Evolutionary conservation across 805 yeast genomes (phyloP), one percentile per base, ranked within the genome.

Genomic region (Metschnikowia reukaufii): DNA sequence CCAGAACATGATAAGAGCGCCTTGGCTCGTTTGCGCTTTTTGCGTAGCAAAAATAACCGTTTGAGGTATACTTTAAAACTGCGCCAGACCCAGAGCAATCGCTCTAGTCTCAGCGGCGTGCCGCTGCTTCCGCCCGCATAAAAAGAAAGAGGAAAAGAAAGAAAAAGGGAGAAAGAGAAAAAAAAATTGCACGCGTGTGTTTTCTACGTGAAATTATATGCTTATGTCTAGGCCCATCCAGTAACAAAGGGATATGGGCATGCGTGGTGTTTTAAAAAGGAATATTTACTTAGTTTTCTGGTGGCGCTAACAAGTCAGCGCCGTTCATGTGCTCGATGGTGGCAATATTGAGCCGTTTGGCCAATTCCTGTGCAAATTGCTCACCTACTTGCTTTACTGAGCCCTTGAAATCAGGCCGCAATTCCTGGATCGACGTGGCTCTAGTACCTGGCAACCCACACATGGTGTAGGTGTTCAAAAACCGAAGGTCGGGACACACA

Each of bases 361-460:
- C 74, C 25, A 72, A 51, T 49, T 72, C 73, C 38, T 62, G 63
- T 5, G 73, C 73, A 42, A 61, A 70, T 50, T 60, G 54, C 21
- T 56, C 54, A 1, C 68, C 76, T 5, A 63, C 66, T 4, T 62
- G 65, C 42, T 64, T 59, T 18, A 56, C 40, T 16, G 42, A 47
- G 1, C 62, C 65, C 20, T 33, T 47, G 35, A 58, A 41, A 15
- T 45, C 52, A 10, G 52, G 48, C 33, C 30, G 36, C 20, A 33
- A 19, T 27, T 57, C 58, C 21, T 49, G 41, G 10, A 73, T 57
- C 3, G 74, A 68, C 1, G 75, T 70, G 43, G 77, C 74, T 9
- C 36, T 36, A 35, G 77, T 76, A 6, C 77, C 80, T 0, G 85
- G 81, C 29, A 91, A 70, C 1, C 98, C 98, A 69, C 99, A 94